Evolutionary conservation across 345 rosid species (phyloP).

Genomic region (Hirschfeldia incana): DNA sequence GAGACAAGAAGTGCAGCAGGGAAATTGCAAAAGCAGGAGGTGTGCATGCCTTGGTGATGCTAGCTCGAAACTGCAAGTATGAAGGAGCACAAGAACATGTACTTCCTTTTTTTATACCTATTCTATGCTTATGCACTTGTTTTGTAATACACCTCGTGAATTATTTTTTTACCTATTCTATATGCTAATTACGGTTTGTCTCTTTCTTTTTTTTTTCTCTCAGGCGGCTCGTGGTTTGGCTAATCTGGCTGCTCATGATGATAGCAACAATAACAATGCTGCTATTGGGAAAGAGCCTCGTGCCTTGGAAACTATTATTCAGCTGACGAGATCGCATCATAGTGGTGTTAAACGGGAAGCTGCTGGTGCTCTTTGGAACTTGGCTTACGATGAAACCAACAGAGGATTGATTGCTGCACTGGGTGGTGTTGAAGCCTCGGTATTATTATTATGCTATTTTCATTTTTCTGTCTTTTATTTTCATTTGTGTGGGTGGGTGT

Average conservation of each 20-base stretch:
- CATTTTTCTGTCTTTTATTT: too few relatives aligned
- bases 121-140: not conserved
- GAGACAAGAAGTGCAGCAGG: constrained; percentile 73
- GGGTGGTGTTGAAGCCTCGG: constrained; percentile 87
- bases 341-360: constrained; percentile 94
- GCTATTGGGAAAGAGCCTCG: constrained; percentile 87
- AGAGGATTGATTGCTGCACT: constrained; percentile 75
- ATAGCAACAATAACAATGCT: constrained; percentile 77
- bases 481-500: too few relatives aligned
- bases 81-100: constrained; percentile 86
- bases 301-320: constrained; percentile 83
- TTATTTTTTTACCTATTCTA: constrained; percentile 7
- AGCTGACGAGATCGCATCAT: constrained; percentile 71
- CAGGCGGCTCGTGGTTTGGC: constrained; percentile 95
- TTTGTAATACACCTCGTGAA: not conserved
- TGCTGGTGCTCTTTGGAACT: constrained; percentile 85
- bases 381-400: constrained; percentile 70
- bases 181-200: not conserved
- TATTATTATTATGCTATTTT: constrained; percentile 27
- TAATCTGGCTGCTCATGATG: constrained; percentile 95
- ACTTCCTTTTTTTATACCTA: constrained; percentile 5
- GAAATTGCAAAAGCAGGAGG: constrained; percentile 78
- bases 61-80: constrained; percentile 67
- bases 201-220: not conserved
- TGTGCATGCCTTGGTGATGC: constrained; percentile 71